Evolutionary conservation across 768 basidiomycete genomes (phyloP), one percentile per base, ranked within the genome.

Genomic region (Russula emetica): DNA sequence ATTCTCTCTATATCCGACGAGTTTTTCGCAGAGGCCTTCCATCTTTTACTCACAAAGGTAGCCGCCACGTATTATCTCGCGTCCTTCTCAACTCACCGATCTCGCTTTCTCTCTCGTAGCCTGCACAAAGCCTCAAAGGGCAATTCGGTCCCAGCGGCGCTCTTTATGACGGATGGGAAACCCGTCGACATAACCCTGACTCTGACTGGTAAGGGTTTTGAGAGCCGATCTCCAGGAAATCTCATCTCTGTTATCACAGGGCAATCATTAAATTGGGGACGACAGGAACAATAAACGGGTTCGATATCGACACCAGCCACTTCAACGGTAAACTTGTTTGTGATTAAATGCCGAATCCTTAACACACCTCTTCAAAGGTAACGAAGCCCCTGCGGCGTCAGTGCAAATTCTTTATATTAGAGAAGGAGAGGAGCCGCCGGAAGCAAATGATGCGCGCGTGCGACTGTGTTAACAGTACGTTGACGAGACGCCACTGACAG

Each of bases 71-170:
- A 38, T 13, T 16, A 18, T 54, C 44, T 57, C 7, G 8, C n/a
- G 22, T 54, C 51, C 34, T 30, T 34, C 24, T 60, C n/a, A 24
- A 60, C 20, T 34, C 54, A 42, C 58, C 32, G 42, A 53, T 34
- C 42, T 47, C 47, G 45, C 60, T 24, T 22, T 8, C 9, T 40
- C 24, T 45, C 5, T 16, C 53, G 11, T 28, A 97, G 94, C 90
- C 95, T 8, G 85, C 95, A 26, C 83, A 81, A 5, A 92, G 87
- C 68, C 76, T 97, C 72, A 94, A 95, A 74, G 97, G 97, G n/a
- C 92, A 94, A 69, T 99, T 94, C 70, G 96, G 96, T 8, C 91
- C 94, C 3, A 96, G 94, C 47, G 97, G 97, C 26, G 96, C 96
- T 0, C 76, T 98, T 26, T 98, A 82, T 74, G 92, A 88, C 67